Evolutionary conservation across 1,139 yeast species (phyloP).

Genomic region (Dujonia santamariae): DNA sequence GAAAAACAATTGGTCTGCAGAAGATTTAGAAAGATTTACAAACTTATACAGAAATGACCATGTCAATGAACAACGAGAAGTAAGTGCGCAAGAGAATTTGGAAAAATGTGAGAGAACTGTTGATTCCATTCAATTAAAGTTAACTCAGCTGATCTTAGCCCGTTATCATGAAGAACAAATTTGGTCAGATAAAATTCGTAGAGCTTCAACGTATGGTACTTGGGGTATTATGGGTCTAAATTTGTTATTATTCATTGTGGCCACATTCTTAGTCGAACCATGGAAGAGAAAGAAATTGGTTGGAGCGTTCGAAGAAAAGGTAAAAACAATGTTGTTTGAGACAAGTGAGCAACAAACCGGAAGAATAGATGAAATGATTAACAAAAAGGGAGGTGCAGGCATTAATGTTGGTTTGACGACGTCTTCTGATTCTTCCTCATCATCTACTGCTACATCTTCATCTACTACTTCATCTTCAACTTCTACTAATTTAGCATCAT

Average conservation of each 20-base stretch:
- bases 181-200: conserved; percentile 94
- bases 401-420: neutral
- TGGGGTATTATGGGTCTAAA: conserved; percentile 88
- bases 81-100: conserved; percentile 47
- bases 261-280: conserved; percentile 89
- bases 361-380: conserved; percentile 14
- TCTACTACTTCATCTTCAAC: neutral
- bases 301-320: conserved; percentile 78
- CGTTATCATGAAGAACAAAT: conserved; percentile 96
- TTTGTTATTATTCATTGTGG: conserved; percentile 69
- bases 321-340: conserved; percentile 51
- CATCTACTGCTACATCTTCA: neutral
- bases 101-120: conserved; percentile 59
- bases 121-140: conserved; percentile 65
- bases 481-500: neutral
- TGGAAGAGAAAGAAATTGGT: conserved; percentile 86
- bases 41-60: conserved; percentile 79
- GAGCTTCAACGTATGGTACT: conserved; percentile 97
- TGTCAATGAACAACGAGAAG: conserved; percentile 62
- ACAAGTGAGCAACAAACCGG: conserved; percentile 16
- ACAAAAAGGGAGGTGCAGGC: neutral
- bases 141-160: conserved; percentile 76
- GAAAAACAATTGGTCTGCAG: conserved; percentile 75
- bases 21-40: conserved; percentile 83
- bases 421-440: neutral